Base-by-base conservation (phyloP, 75 land plant genomes). In the Cunninghamia lanceolata region DNA sequence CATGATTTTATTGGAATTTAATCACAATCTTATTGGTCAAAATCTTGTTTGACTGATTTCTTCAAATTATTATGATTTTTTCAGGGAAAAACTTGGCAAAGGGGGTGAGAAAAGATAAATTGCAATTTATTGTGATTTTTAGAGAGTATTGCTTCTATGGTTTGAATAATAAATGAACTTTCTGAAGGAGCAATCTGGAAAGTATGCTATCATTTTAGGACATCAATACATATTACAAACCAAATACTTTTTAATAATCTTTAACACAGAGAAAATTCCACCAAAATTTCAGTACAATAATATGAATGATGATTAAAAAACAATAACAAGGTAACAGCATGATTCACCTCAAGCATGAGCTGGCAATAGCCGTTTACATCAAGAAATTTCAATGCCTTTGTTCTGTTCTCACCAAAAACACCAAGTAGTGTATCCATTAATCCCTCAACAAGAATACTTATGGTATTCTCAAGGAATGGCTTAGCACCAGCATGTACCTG, bases 291-390 rank as follows among this genome's bases (percentile, higher is more conserved):
- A 43, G n/a, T 38, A 80, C 0, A 80, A 0, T 43, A 38, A 2
- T 80, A 25, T 11, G 11, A 46, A n/a, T 79, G 82, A 32, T 9
- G 13, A 63, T 63, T 77, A 19, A n/a, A 80, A 78, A 36, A 77
- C 17, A 40, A 13, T 9, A 54, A 45, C 6, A 35, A 50, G 28
- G 21, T 56, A 38, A 76, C 59, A 30, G 40, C 17, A 43, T 28
- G 54, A 68, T 36, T 84, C 85, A 98, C 99, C 99, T 98, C 99
- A 71, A 98, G 97, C 95, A 93, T 97, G 47, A 98, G 94, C 86
- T 98, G 99, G 81, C 96, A 95, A 85, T 93, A 98, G 32, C 99
- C 99, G 85, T 96, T 93, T 45, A 94, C 85, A 90, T 98, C 99
- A 71, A 98, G 59, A 17, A 86, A 84, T 85, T 89, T 94, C 16